Conservation (phyloP, 164 flowering plant genomes). For the Saururus chinensis region DNA sequence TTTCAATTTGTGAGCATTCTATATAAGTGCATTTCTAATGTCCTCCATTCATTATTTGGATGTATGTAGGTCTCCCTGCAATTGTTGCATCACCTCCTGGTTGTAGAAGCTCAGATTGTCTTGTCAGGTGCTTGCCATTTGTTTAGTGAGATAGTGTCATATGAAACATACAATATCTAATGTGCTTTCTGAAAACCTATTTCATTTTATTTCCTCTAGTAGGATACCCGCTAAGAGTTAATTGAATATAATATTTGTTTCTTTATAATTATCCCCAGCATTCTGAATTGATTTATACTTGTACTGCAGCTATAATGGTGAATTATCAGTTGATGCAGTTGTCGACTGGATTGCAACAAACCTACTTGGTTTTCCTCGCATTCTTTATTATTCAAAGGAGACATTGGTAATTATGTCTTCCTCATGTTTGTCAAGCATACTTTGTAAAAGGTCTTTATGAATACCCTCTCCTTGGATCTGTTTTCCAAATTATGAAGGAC, state of each 20-base stretch:
- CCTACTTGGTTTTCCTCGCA: slow-evolving; percentile 72
- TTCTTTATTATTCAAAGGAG: slow-evolving; percentile 74
- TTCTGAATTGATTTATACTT: too few species aligned
- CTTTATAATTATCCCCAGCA: not conserved
- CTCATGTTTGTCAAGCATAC: not conserved
- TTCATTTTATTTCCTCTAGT: not conserved
- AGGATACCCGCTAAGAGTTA: not conserved
- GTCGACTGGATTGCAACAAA: slow-evolving; percentile 78
- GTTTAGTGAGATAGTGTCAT: not conserved
- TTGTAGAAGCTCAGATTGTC: slow-evolving; percentile 61
- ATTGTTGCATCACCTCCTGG: slow-evolving; percentile 61
- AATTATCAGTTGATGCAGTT: slow-evolving; percentile 69
- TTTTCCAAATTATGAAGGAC: too few species aligned
- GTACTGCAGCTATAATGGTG: slow-evolving; percentile 62
- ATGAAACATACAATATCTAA: too few species aligned
- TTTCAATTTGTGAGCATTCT: not conserved
- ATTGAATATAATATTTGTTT: too few species aligned
- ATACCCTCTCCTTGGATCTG: not conserved
- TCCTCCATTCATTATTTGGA: not conserved
- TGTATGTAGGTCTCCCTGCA: slow-evolving; percentile 65
- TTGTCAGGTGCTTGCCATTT: slow-evolving; percentile 43
- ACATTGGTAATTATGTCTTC: slow-evolving; percentile 52
- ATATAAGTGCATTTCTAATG: not conserved
- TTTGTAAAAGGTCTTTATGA: not conserved
- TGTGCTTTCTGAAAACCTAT: too few species aligned